Evolutionary conservation across 352 stramenopile genomes (phyloP).

Genomic region (Phytophthora pini): DNA sequence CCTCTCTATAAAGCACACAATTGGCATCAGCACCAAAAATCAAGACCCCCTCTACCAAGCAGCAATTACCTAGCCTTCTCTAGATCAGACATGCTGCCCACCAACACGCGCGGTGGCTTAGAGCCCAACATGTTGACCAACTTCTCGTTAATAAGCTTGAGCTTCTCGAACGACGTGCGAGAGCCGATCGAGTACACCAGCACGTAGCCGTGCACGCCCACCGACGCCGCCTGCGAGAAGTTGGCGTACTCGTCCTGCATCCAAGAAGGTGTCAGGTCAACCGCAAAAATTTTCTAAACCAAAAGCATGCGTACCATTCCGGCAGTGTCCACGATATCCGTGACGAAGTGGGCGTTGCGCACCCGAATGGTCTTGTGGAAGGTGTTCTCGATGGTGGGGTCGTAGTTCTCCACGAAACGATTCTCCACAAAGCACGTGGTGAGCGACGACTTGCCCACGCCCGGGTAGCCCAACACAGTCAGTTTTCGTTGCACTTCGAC

Average conservation of each 20-base stretch:
- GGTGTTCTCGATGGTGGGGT: slow-evolving; percentile 97
- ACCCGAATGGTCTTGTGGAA: slow-evolving; percentile 97
- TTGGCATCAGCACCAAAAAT: slow-evolving; percentile 7
- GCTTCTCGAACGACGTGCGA: slow-evolving; percentile 94
- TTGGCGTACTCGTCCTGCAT: slow-evolving; percentile 95
- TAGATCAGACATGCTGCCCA: slow-evolving; percentile 96
- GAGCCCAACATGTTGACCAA: slow-evolving; percentile 95
- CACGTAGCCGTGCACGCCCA: slow-evolving; percentile 96
- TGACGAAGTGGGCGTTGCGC: slow-evolving; percentile 96
- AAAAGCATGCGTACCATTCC: slow-evolving; percentile 80
- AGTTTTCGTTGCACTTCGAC: slow-evolving; percentile 96
- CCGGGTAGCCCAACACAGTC: slow-evolving; percentile 94
- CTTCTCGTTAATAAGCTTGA: slow-evolving; percentile 95
- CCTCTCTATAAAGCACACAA: slow-evolving; percentile 56
- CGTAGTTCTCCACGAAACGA: slow-evolving; percentile 93
- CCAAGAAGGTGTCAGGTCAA: background rate
- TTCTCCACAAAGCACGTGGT: slow-evolving; percentile 96
- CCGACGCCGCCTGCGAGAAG: slow-evolving; percentile 95
- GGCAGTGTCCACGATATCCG: slow-evolving; percentile 97
- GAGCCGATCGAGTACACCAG: slow-evolving; percentile 95
- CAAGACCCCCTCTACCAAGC: background rate
- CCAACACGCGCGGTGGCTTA: slow-evolving; percentile 92
- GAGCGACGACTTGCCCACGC: slow-evolving; percentile 95
- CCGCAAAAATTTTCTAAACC: background rate
- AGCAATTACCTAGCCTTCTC: slow-evolving; percentile 83